Percentiles rank a stretch among this genome's conserved stretches.
Evolutionary conservation across 2,329 filamentous ascomycete genomes (phyloP).

Genomic region (Trichoderma brevicompactum): DNA sequence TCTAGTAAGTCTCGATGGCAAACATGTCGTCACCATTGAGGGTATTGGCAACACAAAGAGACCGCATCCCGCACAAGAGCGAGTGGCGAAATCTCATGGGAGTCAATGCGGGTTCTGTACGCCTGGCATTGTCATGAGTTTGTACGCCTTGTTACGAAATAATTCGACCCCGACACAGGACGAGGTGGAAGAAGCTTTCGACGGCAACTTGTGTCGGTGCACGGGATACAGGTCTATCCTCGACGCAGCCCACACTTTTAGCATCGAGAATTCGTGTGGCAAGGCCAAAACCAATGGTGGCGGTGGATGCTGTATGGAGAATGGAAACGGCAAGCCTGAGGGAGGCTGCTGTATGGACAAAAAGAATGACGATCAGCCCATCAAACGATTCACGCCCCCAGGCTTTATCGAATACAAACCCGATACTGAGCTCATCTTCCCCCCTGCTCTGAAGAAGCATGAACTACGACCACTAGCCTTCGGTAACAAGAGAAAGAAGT

Average conservation of each 20-base stretch:
- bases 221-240: slow-evolving; percentile 94
- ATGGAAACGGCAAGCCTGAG: slow-evolving; percentile 48
- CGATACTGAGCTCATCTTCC: slow-evolving; percentile 94
- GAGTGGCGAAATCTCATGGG: slow-evolving; percentile 87
- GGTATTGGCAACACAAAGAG: slow-evolving; percentile 87
- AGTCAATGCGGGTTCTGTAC: slow-evolving; percentile 96
- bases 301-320: slow-evolving; percentile 74
- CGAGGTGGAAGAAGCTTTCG: slow-evolving; percentile 93
- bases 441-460: slow-evolving; percentile 80
- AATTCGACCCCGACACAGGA: slow-evolving; percentile 75
- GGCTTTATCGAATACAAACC: slow-evolving; percentile 94
- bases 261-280: slow-evolving; percentile 56
- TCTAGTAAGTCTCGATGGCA: slow-evolving; percentile 90
- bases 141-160: slow-evolving; percentile 91
- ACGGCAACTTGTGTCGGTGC: slow-evolving; percentile 93
- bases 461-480: slow-evolving; percentile 81
- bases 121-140: slow-evolving; percentile 95
- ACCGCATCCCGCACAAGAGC: slow-evolving; percentile 88
- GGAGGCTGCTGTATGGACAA: slow-evolving; percentile 72
- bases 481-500: slow-evolving; percentile 92
- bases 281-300: slow-evolving; percentile 52
- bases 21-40: slow-evolving; percentile 97
- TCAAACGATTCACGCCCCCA: slow-evolving; percentile 77
- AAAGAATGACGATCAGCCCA: slow-evolving; percentile 54
- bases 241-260: slow-evolving; percentile 92